A percentile compares a stretch with the other conserved stretches of the same genome.
Evolutionary conservation across 345 rosid genomes (phyloP).

Genomic region (Schrenkiella parvula): DNA sequence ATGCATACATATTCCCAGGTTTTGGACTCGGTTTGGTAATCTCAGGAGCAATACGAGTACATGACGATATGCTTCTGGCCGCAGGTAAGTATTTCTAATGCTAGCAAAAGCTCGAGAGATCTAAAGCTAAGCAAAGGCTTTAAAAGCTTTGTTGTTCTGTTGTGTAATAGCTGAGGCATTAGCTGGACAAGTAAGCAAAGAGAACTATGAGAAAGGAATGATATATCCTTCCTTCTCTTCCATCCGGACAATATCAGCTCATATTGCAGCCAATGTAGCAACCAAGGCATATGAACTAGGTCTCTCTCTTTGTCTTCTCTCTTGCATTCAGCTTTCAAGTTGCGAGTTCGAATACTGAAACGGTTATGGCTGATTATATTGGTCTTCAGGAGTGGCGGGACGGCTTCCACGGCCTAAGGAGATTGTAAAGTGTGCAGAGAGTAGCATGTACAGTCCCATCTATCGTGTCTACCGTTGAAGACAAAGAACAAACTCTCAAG

Average conservation of each 20-base stretch:
- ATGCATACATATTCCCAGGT: conserved; percentile 92
- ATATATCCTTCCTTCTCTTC: conserved; percentile 82
- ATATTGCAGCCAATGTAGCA: conserved; percentile 93
- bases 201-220: conserved; percentile 69
- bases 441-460: conserved; percentile 87
- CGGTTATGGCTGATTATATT: not conserved
- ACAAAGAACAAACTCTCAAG: not conserved
- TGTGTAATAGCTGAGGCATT: conserved; percentile 70
- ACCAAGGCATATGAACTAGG: conserved; percentile 93
- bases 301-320: not conserved
- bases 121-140: not conserved
- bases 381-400: conserved; percentile 70
- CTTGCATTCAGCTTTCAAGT: not conserved
- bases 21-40: conserved; percentile 85
- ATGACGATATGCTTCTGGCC: conserved; percentile 80
- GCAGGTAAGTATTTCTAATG: conserved; percentile 53
- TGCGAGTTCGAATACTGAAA: not conserved
- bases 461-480: conserved; percentile 68
- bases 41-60: conserved; percentile 81
- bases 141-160: not conserved
- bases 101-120: not conserved
- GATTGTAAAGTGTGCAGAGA: conserved; percentile 72
- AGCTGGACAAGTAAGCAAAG: conserved; percentile 72
- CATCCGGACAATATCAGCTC: conserved; percentile 82
- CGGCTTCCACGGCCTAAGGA: conserved; percentile 76